phyloP scores from a whole-genome alignment of 2,329 filamentous ascomycete genomes.

The Pseudocercospora cruenta region DNA sequence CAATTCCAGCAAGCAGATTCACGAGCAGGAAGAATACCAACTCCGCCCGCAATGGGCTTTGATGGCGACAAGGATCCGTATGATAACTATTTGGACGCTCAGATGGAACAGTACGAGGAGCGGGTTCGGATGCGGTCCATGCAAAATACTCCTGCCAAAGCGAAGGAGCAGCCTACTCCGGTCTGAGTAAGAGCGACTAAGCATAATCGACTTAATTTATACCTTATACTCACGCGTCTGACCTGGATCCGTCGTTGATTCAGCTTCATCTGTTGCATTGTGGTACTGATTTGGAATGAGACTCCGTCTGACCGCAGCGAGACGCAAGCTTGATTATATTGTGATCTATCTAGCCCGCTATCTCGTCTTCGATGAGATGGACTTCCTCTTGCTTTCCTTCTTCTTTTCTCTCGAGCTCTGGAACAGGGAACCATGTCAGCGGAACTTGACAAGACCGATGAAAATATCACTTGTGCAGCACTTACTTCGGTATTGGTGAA shows the following conservation, averaged over 20 bases:
- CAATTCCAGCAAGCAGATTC: constrained; percentile 7
- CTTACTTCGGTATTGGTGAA: constrained; percentile 57
- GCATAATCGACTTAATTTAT: background rate
- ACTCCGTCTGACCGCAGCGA: background rate
- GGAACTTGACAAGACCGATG: background rate
- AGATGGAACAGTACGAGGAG: constrained; percentile 36
- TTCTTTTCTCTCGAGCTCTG: constrained; percentile 38
- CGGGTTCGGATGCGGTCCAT: constrained; percentile 30
- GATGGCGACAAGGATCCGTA: constrained; percentile 41
- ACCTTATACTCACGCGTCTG: background rate
- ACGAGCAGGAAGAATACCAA: constrained; percentile 27
- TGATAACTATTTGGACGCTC: constrained; percentile 38
- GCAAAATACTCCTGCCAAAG: constrained; percentile 33
- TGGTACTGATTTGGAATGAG: background rate
- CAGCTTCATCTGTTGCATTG: background rate
- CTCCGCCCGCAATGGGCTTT: constrained; percentile 38
- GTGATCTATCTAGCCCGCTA: constrained; percentile 6
- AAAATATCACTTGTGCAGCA: background rate
- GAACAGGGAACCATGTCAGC: background rate
- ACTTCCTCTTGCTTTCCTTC: constrained; percentile 34
- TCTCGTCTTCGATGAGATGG: constrained; percentile 27
- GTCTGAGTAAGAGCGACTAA: background rate
- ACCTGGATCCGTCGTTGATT: background rate
- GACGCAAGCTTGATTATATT: background rate
- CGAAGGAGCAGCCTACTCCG: constrained; percentile 16